Evolutionary conservation across 2,329 filamentous ascomycete species (phyloP).

Genomic region (Capronia epimyces): DNA sequence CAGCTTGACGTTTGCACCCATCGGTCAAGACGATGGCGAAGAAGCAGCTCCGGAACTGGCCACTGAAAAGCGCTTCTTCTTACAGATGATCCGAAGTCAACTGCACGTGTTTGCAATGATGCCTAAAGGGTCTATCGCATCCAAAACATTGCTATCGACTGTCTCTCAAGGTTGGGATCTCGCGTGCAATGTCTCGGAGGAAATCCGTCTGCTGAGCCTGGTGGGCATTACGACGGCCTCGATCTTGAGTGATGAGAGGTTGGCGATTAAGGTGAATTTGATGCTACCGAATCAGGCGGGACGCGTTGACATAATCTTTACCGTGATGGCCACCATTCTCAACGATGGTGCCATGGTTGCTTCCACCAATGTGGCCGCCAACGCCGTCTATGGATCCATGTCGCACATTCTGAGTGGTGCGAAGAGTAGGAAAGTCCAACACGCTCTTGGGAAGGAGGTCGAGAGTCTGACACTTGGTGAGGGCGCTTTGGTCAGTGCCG

Average conservation of each 20-base stretch:
- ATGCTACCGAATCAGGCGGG: slow-evolving; percentile 19
- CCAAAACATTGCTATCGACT: slow-evolving; percentile 39
- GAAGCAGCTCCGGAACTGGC: slow-evolving; percentile 28
- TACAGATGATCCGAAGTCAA: slow-evolving; percentile 39
- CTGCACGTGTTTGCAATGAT: slow-evolving; percentile 33
- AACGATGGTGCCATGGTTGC: slow-evolving; percentile 24
- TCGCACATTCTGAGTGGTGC: slow-evolving; percentile 15
- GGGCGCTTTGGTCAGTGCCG: slow-evolving; percentile 25
- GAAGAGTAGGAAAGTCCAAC: slow-evolving; percentile 26
- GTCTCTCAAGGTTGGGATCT: slow-evolving; percentile 42
- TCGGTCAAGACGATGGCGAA: slow-evolving; percentile 22
- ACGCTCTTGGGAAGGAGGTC: slow-evolving; percentile 27
- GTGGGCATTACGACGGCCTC: slow-evolving; percentile 39
- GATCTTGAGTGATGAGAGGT: slow-evolving; percentile 29
- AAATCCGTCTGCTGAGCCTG: slow-evolving; percentile 42
- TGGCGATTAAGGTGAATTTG: slow-evolving; percentile 25
- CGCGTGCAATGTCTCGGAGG: slow-evolving; percentile 38
- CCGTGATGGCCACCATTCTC: slow-evolving; percentile 17
- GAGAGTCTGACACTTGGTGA: slow-evolving; percentile 25
- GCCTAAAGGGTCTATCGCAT: slow-evolving; percentile 33
- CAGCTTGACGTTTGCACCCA: slow-evolving; percentile 34
- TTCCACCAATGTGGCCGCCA: slow-evolving; percentile 21
- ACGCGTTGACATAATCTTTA: slow-evolving; percentile 28
- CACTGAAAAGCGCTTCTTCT: slow-evolving; percentile 39
- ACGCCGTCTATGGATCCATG: slow-evolving; percentile 19